These are phyloP conservation scores for Arabis alpina DNA, from an alignment of 345 rosid species.

Conservation along the genomic window DNA sequence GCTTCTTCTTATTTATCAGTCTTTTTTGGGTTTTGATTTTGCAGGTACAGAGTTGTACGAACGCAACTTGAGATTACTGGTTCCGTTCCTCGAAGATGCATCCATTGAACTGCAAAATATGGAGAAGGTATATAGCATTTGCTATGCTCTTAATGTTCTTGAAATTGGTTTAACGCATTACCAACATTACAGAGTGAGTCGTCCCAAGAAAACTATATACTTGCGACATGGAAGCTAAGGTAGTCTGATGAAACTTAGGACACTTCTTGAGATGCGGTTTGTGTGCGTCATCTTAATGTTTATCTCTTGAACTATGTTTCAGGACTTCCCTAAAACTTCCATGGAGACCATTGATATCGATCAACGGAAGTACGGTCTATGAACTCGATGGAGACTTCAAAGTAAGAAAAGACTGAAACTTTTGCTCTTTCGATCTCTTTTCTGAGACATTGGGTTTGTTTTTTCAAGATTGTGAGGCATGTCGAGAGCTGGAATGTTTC, in stretches of 20 bases:
- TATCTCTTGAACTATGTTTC: constrained; percentile 32
- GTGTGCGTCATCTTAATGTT: constrained; percentile 6
- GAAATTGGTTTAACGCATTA: background rate
- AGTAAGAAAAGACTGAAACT: constrained; percentile 44
- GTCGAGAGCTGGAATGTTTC: constrained; percentile 84
- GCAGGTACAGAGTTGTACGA: constrained; percentile 75
- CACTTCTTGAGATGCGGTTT: background rate
- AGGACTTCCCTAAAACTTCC: constrained; percentile 90
- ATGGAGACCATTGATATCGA: constrained; percentile 72
- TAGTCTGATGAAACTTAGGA: constrained; percentile 30
- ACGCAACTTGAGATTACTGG: constrained; percentile 79
- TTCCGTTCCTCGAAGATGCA: constrained; percentile 82
- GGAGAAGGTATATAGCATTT: constrained; percentile 62
- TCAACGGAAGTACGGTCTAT: constrained; percentile 68
- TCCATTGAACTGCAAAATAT: constrained; percentile 66
- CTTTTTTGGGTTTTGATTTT: constrained; percentile 28
- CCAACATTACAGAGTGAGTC: constrained; percentile 40
- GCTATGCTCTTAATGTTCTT: constrained; percentile 29
- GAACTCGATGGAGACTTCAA: constrained; percentile 56
- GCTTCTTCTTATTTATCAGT: constrained; percentile 15
- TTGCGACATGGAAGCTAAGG: constrained; percentile 85
- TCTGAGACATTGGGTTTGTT: background rate
- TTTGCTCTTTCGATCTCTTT: background rate
- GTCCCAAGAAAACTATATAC: constrained; percentile 45
- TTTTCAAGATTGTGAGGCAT: constrained; percentile 66